Evolutionary conservation across 192 early-diverging fungal genomes (phyloP).

Genomic region (Backusella macrospora): DNA sequence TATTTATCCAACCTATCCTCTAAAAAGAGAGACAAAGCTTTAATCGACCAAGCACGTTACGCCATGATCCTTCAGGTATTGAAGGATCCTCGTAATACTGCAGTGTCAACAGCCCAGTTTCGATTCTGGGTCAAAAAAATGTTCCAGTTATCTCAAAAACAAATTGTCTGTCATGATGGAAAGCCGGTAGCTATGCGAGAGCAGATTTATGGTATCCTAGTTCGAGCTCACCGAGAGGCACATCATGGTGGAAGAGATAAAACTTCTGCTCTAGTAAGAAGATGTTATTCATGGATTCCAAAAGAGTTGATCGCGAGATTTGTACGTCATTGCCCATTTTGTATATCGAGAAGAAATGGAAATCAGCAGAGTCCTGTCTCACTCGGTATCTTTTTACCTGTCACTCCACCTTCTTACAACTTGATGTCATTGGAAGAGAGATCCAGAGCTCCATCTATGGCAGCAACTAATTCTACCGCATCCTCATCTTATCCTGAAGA

Average conservation of each 20-base stretch:
- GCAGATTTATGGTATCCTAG: conserved; percentile 49
- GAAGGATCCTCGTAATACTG: conserved; percentile 51
- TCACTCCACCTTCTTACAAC: background rate
- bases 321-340: conserved; percentile 36
- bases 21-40: conserved; percentile 53
- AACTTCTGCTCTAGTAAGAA: conserved; percentile 50
- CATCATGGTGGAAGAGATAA: conserved; percentile 54
- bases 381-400: background rate
- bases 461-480: background rate
- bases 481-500: background rate
- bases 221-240: conserved; percentile 50
- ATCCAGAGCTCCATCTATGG: conserved; percentile 1
- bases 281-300: conserved; percentile 36
- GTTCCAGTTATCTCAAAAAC: conserved; percentile 45
- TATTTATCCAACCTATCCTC: conserved; percentile 49
- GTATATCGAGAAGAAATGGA: conserved; percentile 33
- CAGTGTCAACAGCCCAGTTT: conserved; percentile 52
- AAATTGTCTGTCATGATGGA: conserved; percentile 48
- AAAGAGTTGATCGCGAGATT: conserved; percentile 35
- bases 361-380: conserved; percentile 2
- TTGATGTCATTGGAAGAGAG: background rate
- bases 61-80: conserved; percentile 52
- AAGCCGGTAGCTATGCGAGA: conserved; percentile 53
- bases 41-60: conserved; percentile 47
- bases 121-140: conserved; percentile 57